Percentiles rank a stretch among this genome's conserved stretches.
phyloP scores from a whole-genome alignment of 257 asterid genomes.

The Solanum dulcamara region DNA sequence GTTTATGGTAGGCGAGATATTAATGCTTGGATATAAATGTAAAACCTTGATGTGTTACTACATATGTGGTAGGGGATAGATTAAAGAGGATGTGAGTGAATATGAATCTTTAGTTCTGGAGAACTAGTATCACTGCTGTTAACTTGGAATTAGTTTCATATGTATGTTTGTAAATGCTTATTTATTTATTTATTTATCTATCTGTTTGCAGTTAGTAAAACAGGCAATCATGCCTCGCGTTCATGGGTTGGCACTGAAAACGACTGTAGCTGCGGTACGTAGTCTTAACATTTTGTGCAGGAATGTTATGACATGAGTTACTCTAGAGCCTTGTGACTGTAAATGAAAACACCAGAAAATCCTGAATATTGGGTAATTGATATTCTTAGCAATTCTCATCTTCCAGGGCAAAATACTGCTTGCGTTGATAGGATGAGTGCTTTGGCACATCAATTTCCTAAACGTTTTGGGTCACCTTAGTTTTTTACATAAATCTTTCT shows the following conservation, averaged over 20 bases:
- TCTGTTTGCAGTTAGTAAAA: constrained; percentile 59
- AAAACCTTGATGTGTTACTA: background rate
- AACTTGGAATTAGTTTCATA: background rate
- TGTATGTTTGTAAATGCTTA: background rate
- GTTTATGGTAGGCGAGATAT: background rate
- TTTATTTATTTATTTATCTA: background rate
- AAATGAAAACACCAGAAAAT: background rate
- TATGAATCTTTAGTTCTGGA: background rate
- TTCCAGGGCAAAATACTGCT: background rate
- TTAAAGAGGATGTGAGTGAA: background rate
- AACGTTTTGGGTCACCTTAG: background rate
- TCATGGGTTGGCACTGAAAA: constrained; percentile 93
- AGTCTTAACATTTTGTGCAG: constrained; percentile 1
- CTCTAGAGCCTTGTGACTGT: background rate
- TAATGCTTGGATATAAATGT: background rate
- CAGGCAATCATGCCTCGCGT: constrained; percentile 86
- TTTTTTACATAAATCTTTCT: background rate
- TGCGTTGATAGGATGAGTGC: background rate
- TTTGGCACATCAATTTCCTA: background rate
- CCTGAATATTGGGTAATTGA: background rate
- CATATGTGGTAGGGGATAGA: background rate
- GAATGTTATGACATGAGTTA: background rate
- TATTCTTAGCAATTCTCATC: background rate
- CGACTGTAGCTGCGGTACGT: constrained; percentile 98
- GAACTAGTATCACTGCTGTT: background rate